Conservation (phyloP, 768 basidiomycete genomes). For the Neoboletus brunneissimus region DNA sequence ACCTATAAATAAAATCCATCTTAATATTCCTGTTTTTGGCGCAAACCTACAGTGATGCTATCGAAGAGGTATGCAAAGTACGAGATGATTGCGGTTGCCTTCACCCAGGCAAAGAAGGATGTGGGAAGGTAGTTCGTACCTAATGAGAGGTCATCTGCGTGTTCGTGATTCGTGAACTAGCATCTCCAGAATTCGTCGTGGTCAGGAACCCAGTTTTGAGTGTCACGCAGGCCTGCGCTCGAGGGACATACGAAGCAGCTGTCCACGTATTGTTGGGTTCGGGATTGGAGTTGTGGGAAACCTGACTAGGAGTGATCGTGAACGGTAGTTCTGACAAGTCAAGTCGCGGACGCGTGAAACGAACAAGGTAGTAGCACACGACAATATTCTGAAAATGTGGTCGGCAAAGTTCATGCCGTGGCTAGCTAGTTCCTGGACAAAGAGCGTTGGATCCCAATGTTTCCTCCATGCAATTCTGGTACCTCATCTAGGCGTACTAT, state of each 20-base stretch:
- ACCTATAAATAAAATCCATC: not conserved
- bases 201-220: not conserved
- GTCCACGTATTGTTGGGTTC: not conserved
- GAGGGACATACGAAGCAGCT: not conserved
- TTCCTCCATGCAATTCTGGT: slow-evolving; percentile 19
- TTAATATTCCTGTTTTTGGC: not conserved
- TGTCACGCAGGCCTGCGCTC: not conserved
- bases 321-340: slow-evolving; percentile 10
- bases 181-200: not conserved
- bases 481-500: slow-evolving; percentile 23
- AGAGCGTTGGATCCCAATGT: slow-evolving; percentile 19
- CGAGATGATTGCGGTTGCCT: not conserved
- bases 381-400: slow-evolving; percentile 8
- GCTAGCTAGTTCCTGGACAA: not conserved
- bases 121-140: not conserved
- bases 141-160: not conserved
- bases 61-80: not conserved
- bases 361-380: not conserved
- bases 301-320: not conserved
- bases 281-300: slow-evolving; percentile 8
- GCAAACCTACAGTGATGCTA: not conserved
- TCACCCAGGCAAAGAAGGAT: not conserved
- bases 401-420: slow-evolving; percentile 17
- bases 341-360: slow-evolving; percentile 8
- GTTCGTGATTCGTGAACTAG: not conserved